Conservation (phyloP, 192 early-diverging fungal species). For the Podila minutissima region DNA sequence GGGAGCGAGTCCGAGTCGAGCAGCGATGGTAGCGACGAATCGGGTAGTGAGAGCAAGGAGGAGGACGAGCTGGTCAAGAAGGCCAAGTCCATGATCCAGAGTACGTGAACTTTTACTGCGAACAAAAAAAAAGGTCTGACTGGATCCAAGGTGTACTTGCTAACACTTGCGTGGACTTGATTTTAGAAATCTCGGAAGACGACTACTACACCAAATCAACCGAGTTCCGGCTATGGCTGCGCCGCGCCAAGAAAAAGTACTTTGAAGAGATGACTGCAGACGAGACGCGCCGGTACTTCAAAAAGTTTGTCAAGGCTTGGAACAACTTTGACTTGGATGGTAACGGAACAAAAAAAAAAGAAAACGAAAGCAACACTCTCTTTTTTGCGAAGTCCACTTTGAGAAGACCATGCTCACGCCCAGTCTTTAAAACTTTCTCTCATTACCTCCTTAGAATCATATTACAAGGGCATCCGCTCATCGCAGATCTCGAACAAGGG, state of each 20-base stretch:
- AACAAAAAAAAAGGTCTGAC: too few species aligned
- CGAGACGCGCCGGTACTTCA: constrained; percentile 78
- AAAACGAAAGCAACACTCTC: too few species aligned
- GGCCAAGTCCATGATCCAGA: constrained; percentile 47
- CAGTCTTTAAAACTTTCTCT: background rate
- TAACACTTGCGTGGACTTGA: background rate
- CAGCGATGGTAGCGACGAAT: background rate
- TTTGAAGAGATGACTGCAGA: constrained; percentile 79
- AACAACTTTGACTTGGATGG: constrained; percentile 76
- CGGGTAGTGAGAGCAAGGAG: constrained; percentile 18
- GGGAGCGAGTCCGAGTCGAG: constrained; percentile 4
- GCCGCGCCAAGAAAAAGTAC: constrained; percentile 74
- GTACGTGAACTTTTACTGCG: background rate
- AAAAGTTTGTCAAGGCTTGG: constrained; percentile 89
- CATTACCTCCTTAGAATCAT: constrained; percentile 56
- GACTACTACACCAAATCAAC: constrained; percentile 83
- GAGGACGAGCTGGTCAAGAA: constrained; percentile 46
- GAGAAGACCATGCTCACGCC: too few species aligned
- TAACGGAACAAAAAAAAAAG: constrained; percentile 8
- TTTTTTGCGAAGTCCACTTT: too few species aligned
- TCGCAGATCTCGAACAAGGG: constrained; percentile 68
- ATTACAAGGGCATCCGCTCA: constrained; percentile 75
- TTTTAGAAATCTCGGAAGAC: constrained; percentile 67
- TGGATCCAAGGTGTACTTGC: background rate
- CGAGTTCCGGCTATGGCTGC: constrained; percentile 88